A percentile compares a stretch with the other conserved stretches of the same genome.
Evolutionary conservation across 2,329 filamentous ascomycete species (phyloP).

Genomic region (Aspergillus aculeatinus): DNA sequence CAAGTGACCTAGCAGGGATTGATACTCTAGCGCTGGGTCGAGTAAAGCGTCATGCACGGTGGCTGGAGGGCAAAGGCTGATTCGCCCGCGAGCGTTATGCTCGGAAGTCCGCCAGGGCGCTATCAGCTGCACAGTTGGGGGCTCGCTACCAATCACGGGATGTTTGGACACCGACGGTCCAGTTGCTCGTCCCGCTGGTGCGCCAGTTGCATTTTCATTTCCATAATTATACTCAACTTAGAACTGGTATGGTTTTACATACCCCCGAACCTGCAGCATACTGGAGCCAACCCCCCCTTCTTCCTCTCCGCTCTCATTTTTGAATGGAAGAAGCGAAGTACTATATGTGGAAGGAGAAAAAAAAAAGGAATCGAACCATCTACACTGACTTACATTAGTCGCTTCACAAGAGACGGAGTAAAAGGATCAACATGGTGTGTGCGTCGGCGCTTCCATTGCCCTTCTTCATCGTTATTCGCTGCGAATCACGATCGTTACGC

Average conservation of each 20-base stretch:
- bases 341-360: neutral
- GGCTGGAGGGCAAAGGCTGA: conserved; percentile 16
- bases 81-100: conserved; percentile 19
- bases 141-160: conserved; percentile 15
- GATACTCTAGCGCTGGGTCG: conserved; percentile 17
- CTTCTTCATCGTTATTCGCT: neutral
- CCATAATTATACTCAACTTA: no score
- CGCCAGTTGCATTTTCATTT: neutral
- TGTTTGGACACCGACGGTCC: conserved; percentile 9
- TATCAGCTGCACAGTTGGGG: conserved; percentile 26
- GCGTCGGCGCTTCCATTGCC: neutral
- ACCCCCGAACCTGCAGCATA: conserved; percentile 14
- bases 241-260: conserved; percentile 6
- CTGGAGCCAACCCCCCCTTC: conserved; percentile 11
- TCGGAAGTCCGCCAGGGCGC: conserved; percentile 22
- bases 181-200: conserved; percentile 9
- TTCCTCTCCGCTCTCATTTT: neutral
- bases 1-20: neutral
- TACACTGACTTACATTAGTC: conserved; percentile 4
- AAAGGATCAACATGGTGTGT: conserved; percentile 9
- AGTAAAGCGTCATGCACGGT: conserved; percentile 24
- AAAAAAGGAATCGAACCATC: neutral
- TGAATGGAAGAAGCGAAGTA: neutral
- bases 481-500: neutral
- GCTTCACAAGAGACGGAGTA: neutral